Evolutionary conservation across 768 basidiomycete species (phyloP).

Genomic region (Symmetrospora coprosmae): DNA sequence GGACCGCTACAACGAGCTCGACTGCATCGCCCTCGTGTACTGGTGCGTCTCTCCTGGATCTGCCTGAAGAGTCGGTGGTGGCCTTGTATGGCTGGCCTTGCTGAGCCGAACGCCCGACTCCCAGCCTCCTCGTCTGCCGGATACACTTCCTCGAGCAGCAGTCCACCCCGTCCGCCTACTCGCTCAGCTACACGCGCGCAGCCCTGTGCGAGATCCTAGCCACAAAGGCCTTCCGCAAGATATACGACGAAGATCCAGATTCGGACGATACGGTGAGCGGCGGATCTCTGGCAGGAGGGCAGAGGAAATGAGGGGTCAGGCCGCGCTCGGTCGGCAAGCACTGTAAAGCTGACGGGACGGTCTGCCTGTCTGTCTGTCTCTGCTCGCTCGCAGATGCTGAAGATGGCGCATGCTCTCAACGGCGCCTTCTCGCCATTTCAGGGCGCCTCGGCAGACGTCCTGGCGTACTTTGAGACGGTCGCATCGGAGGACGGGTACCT

Average conservation of each 20-base stretch:
- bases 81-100: neutral
- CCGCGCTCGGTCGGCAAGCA: neutral
- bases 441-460: constrained; percentile 1
- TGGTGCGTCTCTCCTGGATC: too few relatives aligned
- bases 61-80: neutral
- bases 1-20: neutral
- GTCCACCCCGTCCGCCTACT: neutral
- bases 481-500: neutral
- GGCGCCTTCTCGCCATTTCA: constrained; percentile 4
- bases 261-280: neutral
- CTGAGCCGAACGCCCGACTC: neutral
- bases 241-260: constrained; percentile 2
- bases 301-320: neutral
- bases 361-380: too few relatives aligned
- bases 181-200: constrained; percentile 9
- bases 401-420: neutral
- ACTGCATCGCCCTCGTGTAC: constrained; percentile 8
- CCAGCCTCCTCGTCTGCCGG: constrained; percentile 1
- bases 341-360: too few relatives aligned
- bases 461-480: neutral
- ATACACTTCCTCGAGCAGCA: constrained; percentile 14
- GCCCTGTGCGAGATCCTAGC: constrained; percentile 21
- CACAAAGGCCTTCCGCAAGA: neutral
- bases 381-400: neutral
- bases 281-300: neutral